A percentile compares a stretch with the other conserved stretches of the same genome.
These are phyloP conservation scores for Mortierella claussenii DNA, from an alignment of 192 early-diverging fungal genomes.

Conservation along the genomic window DNA sequence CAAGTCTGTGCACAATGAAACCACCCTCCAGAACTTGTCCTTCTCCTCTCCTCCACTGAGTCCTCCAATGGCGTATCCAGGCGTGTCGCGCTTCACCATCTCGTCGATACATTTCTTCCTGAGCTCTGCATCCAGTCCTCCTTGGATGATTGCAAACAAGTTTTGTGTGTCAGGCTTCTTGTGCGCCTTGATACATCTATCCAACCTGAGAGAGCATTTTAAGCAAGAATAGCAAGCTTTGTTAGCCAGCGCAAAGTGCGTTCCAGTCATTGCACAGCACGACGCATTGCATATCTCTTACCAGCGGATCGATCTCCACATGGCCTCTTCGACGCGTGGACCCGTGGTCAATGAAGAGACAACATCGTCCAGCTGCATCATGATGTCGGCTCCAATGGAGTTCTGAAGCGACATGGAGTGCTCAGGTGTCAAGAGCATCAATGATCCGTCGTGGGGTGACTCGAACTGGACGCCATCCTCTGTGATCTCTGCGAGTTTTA, in stretches of 20 bases:
- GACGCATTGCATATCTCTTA: too few relatives aligned
- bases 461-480: slow-evolving; percentile 89
- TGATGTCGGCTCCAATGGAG: slow-evolving; percentile 87
- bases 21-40: slow-evolving; percentile 87
- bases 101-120: slow-evolving; percentile 81
- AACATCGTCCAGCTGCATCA: slow-evolving; percentile 94
- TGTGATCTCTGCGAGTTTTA: slow-evolving; percentile 85
- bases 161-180: slow-evolving; percentile 77
- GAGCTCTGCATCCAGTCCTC: slow-evolving; percentile 77
- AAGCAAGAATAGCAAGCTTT: not conserved
- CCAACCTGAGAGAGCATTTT: slow-evolving; percentile 54
- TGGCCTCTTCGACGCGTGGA: slow-evolving; percentile 87
- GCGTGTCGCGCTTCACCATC: slow-evolving; percentile 82
- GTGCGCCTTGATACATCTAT: slow-evolving; percentile 84
- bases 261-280: too few relatives aligned
- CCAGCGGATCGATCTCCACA: slow-evolving; percentile 91
- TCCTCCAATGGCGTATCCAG: slow-evolving; percentile 90
- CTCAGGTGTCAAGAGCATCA: slow-evolving; percentile 87
- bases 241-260: too few relatives aligned
- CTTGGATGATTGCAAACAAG: slow-evolving; percentile 91
- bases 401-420: slow-evolving; percentile 90
- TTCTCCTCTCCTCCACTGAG: slow-evolving; percentile 89
- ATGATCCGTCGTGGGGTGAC: slow-evolving; percentile 83
- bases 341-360: slow-evolving; percentile 85
- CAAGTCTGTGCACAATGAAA: slow-evolving; percentile 80